Evolutionary conservation across 2,329 filamentous ascomycete species (phyloP).

Genomic region (Aureobasidium mangrovei): DNA sequence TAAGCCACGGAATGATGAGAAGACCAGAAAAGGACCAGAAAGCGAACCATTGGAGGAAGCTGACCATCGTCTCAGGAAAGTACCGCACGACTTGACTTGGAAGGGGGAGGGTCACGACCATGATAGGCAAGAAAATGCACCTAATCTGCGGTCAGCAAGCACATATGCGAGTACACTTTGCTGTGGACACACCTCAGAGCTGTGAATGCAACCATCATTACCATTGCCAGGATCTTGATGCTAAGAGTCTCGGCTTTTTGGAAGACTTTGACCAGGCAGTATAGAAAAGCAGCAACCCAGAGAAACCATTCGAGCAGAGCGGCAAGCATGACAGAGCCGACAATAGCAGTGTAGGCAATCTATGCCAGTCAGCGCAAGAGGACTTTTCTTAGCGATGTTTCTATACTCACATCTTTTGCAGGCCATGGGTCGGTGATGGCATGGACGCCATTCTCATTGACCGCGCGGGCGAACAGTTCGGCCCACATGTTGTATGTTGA

Average conservation of each 20-base stretch:
- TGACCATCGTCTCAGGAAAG: conserved; percentile 62
- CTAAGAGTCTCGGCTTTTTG: conserved; percentile 84
- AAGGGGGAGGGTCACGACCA: conserved; percentile 85
- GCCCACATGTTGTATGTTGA: background rate
- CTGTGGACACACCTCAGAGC: conserved; percentile 54
- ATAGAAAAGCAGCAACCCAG: conserved; percentile 88
- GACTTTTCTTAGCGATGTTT: too few relatives aligned
- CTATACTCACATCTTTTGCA: conserved; percentile 31
- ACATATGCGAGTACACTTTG: background rate
- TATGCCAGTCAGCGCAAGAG: conserved; percentile 31
- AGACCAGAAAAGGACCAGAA: conserved; percentile 88
- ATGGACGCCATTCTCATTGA: background rate
- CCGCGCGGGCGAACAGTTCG: background rate
- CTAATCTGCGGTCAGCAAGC: conserved; percentile 35
- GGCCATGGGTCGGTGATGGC: conserved; percentile 31
- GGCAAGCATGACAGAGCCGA: conserved; percentile 72
- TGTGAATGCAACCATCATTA: conserved; percentile 68
- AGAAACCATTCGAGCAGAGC: conserved; percentile 89
- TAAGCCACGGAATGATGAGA: conserved; percentile 80
- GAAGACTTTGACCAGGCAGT: conserved; percentile 82
- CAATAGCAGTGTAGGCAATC: conserved; percentile 77
- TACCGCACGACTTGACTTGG: conserved; percentile 61
- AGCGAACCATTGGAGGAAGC: conserved; percentile 81
- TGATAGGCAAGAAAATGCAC: conserved; percentile 79
- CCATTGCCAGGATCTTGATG: conserved; percentile 64